Evolutionary conservation across 1,139 yeast genomes (phyloP).

Genomic region (Kluyveromyces marxianus): DNA sequence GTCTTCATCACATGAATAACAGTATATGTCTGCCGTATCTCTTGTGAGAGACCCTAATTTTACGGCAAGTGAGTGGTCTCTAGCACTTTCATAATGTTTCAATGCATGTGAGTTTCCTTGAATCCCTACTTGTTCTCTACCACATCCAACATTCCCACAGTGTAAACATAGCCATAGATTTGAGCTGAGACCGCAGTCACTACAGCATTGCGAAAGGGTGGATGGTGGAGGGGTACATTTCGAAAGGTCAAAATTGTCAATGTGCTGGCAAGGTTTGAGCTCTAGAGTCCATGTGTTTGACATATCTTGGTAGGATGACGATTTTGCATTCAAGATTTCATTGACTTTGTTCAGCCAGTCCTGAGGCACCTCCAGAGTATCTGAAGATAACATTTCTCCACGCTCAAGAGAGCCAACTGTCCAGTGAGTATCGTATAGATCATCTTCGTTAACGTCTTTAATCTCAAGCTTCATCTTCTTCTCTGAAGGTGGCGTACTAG

Average conservation of each 20-base stretch:
- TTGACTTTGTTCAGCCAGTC: conserved; percentile 32
- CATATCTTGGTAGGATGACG: conserved; percentile 61
- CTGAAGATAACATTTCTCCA: conserved; percentile 7
- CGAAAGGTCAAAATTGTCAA: conserved; percentile 43
- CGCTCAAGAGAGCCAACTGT: conserved; percentile 13
- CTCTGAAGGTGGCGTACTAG: conserved; percentile 6
- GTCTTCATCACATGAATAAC: conserved; percentile 86
- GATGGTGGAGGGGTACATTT: conserved; percentile 12
- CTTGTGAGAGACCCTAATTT: conserved; percentile 83
- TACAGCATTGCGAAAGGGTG: conserved; percentile 34
- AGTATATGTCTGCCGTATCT: conserved; percentile 68
- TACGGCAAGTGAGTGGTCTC: conserved; percentile 72
- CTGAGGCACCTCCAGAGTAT: conserved; percentile 7
- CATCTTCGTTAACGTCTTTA: conserved; percentile 61
- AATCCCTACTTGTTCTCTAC: conserved; percentile 86
- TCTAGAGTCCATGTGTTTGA: conserved; percentile 91
- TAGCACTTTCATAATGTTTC: conserved; percentile 47
- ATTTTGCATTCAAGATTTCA: conserved; percentile 53
- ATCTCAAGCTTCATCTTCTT: conserved; percentile 73
- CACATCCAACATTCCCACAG: conserved; percentile 90
- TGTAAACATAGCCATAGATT: conserved; percentile 88
- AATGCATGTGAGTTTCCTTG: conserved; percentile 91
- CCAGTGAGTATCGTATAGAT: conserved; percentile 46
- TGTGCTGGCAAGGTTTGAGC: conserved; percentile 71
- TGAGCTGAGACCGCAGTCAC: conserved; percentile 58